A percentile compares a stretch with the other conserved stretches of the same genome.
Conservation (phyloP, 345 rosid species). For the Anacardium occidentale region DNA sequence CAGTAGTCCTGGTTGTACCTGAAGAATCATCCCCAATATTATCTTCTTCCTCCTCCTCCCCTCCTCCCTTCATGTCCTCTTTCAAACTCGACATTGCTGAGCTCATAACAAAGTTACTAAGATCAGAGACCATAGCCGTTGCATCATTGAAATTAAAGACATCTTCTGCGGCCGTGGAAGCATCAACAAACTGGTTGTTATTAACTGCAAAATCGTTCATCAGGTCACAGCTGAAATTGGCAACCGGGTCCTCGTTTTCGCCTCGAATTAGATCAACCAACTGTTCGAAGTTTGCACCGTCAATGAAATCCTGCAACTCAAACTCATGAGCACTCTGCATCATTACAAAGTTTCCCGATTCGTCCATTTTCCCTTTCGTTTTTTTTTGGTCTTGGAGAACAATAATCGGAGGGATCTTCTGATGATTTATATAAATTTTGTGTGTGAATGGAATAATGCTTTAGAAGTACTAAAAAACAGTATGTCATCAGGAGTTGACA, state of each 20-base stretch:
- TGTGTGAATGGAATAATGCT: conserved; percentile 7
- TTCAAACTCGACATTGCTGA: conserved; percentile 39
- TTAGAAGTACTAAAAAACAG: neutral
- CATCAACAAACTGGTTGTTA: conserved; percentile 18
- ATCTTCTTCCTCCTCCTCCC: conserved; percentile 25
- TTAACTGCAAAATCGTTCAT: conserved; percentile 33
- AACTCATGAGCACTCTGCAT: conserved; percentile 27
- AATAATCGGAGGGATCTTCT: neutral
- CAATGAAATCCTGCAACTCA: conserved; percentile 49
- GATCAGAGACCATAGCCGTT: conserved; percentile 27
- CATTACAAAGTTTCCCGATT: conserved; percentile 17
- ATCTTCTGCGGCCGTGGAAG: conserved; percentile 30
- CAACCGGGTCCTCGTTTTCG: conserved; percentile 34
- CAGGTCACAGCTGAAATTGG: conserved; percentile 34
- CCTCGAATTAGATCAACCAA: conserved; percentile 56
- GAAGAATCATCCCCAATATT: conserved; percentile 56
- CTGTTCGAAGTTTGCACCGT: conserved; percentile 54
- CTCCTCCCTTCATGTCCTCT: conserved; percentile 28
- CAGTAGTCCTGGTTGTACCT: conserved; percentile 36
- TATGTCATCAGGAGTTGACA: neutral
- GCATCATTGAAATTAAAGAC: conserved; percentile 19
- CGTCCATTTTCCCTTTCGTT: conserved; percentile 8
- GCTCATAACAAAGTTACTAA: conserved; percentile 25
- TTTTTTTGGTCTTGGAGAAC: neutral
- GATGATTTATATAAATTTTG: neutral